Percentiles rank a stretch among this genome's conserved stretches.
phyloP scores from a whole-genome alignment of 192 early-diverging fungal genomes.

The Dissophora ornata region DNA sequence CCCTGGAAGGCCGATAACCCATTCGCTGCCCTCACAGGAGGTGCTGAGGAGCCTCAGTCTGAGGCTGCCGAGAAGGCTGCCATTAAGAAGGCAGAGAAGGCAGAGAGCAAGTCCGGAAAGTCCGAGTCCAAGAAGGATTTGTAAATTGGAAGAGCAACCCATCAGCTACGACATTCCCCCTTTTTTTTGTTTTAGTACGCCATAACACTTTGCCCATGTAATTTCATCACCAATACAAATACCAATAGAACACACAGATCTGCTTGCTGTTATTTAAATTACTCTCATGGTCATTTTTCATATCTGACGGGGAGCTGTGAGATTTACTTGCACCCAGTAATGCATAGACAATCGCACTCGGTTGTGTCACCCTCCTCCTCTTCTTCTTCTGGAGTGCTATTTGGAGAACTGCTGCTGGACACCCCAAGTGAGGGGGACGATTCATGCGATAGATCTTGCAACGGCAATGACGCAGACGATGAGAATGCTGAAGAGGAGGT shows the following conservation, averaged over 20 bases:
- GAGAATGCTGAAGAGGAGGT: no score
- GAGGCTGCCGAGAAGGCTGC: constrained; percentile 64
- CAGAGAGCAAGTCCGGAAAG: constrained; percentile 46
- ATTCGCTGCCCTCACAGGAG: constrained; percentile 68
- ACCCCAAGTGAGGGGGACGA: no score
- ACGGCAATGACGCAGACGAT: no score
- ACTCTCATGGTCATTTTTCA: no score
- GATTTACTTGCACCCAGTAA: no score
- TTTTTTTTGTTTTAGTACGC: not conserved
- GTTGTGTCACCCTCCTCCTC: no score
- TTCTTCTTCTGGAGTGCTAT: no score
- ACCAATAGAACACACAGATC: not conserved
- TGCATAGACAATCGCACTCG: no score
- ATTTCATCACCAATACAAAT: not conserved
- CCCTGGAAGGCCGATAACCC: constrained; percentile 86
- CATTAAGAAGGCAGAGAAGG: constrained; percentile 68
- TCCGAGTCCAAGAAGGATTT: constrained; percentile 49
- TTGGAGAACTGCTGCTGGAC: no score
- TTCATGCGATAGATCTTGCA: no score
- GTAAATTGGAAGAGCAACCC: not conserved
- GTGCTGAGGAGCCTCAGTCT: constrained; percentile 33
- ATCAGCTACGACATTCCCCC: not conserved
- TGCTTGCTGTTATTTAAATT: no score
- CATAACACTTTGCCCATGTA: not conserved
- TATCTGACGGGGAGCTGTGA: no score